Evolutionary conservation across 768 basidiomycete species (phyloP).

Genomic region (Sistotremastrum niveocremeum): DNA sequence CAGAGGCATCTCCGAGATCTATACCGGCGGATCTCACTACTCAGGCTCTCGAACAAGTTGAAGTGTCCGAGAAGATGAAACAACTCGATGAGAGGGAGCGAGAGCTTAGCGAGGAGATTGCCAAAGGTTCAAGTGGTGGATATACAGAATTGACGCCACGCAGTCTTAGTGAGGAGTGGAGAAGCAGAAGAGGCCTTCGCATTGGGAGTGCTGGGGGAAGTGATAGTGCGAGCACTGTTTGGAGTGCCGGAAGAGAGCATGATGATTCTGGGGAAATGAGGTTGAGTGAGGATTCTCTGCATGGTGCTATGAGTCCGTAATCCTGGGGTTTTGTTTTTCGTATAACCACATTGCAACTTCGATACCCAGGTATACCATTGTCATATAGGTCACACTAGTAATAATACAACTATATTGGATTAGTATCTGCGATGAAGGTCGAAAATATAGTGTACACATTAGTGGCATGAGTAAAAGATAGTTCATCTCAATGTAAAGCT

Average conservation of each 20-base stretch:
- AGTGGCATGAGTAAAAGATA: no score
- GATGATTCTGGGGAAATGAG: slow-evolving; percentile 46
- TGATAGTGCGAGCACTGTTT: slow-evolving; percentile 66
- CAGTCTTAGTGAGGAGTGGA: slow-evolving; percentile 35
- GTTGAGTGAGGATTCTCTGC: slow-evolving; percentile 48
- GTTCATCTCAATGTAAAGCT: no score
- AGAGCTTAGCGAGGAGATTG: slow-evolving; percentile 55
- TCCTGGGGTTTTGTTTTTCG: background rate
- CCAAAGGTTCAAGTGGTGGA: slow-evolving; percentile 57
- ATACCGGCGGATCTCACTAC: slow-evolving; percentile 42
- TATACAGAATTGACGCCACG: slow-evolving; percentile 61
- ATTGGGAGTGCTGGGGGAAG: slow-evolving; percentile 42
- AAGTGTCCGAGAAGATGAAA: slow-evolving; percentile 63
- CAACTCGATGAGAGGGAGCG: slow-evolving; percentile 74
- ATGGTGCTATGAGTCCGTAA: background rate
- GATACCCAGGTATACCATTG: background rate
- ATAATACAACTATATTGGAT: background rate
- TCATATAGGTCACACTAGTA: background rate
- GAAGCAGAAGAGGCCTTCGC: slow-evolving; percentile 33
- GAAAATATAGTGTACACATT: background rate
- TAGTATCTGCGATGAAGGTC: background rate
- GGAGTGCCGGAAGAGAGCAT: slow-evolving; percentile 71
- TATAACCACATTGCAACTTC: background rate
- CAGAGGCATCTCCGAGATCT: slow-evolving; percentile 27
- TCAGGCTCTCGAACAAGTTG: slow-evolving; percentile 65